Evolutionary conservation across 352 stramenopile species (phyloP), one percentile per base, ranked within the genome.

Genomic region (Thalassiosira oceanica): DNA sequence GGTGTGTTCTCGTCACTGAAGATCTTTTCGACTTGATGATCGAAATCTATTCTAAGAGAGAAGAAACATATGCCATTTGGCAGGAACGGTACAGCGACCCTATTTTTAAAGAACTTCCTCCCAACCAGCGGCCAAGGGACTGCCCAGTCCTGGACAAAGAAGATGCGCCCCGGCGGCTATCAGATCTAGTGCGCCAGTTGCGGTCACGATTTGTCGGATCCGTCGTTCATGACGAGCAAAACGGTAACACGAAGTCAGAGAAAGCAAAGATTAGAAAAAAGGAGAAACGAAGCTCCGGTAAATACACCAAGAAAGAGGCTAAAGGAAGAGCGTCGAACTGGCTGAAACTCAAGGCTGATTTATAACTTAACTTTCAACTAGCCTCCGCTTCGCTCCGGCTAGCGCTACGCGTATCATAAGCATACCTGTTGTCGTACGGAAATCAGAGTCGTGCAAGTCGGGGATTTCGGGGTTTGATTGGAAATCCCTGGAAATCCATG

Each of bases 231-330:
- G n/a, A n/a, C n/a, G n/a, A n/a, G n/a, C n/a, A n/a, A n/a, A n/a
- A 48, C 37, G 8, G 2, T n/a, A 51, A 48, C 39, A 28, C 4
- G 20, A 21, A 27, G 27, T 42, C 23, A 27, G 43, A 55, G 4
- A 48, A 28, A 24, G 7, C 20, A 16, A 37, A 64, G 20, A 61
- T 10, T n/a, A 53, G 68, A 49, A 43, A 35, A 41, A 61, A 68
- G n/a, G 23, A 65, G 27, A 65, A 65, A 24, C 36, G 37, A 27
- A 48, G 36, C 5, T 28, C 26, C 20, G 48, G 52, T 13, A 54
- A 45, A 36, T 37, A 81, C n/a, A 85, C 77, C 11, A 83, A 71
- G 28, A 85, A 81, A 55, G 77, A 85, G 45, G 51, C 74, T 50
- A 82, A 82, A 57, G 49, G 55, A 37, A 58, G 63, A 33, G 77